Conservation (phyloP, 352 stramenopile species). For the Aphanomyces invadans region DNA sequence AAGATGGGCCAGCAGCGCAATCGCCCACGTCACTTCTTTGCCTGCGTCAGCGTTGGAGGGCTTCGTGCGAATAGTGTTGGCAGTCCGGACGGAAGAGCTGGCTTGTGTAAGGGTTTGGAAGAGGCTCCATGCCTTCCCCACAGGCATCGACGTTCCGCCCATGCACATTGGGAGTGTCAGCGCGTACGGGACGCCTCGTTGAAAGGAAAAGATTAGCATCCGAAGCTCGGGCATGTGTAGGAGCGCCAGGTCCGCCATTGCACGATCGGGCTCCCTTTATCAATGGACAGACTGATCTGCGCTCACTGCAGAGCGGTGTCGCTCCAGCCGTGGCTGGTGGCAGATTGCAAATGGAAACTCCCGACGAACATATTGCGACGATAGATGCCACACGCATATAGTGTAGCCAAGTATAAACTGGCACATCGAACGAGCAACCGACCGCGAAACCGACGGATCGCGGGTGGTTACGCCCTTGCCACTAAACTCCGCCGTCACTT, state of each 20-base stretch:
- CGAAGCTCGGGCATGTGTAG: slow-evolving; percentile 4
- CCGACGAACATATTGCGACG: not conserved
- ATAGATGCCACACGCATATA: not conserved
- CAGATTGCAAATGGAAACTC: not conserved
- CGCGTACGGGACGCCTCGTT: not conserved
- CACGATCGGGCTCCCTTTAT: too few species aligned
- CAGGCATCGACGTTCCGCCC: not conserved
- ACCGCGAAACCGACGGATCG: not conserved
- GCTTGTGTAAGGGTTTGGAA: not conserved
- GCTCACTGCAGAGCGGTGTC: too few species aligned
- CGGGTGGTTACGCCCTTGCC: not conserved
- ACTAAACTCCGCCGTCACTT: too few species aligned
- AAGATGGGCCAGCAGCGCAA: not conserved
- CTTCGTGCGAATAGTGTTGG: not conserved
- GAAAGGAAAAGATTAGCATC: not conserved
- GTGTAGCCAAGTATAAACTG: not conserved
- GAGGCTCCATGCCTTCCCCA: not conserved
- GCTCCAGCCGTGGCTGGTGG: too few species aligned
- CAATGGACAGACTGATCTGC: too few species aligned
- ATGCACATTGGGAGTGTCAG: not conserved
- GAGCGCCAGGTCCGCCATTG: too few species aligned
- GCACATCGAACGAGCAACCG: too few species aligned
- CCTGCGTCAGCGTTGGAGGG: too few species aligned
- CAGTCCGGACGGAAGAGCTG: not conserved
- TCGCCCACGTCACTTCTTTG: not conserved